These are phyloP conservation scores for Kazachstania bromeliacearum DNA, from an alignment of 805 yeast species.

Conservation along the genomic window DNA sequence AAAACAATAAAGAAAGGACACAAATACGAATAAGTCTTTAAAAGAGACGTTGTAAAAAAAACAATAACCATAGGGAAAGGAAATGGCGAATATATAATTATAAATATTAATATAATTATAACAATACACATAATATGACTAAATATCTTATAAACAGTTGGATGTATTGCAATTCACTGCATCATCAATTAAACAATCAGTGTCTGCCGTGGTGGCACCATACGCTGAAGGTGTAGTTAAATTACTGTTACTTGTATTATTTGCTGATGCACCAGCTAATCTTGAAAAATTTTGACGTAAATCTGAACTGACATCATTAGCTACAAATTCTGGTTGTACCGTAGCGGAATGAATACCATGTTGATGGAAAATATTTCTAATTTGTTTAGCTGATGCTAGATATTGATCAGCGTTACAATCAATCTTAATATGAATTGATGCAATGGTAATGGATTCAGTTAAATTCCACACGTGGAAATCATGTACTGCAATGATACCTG, in stretches of 20 bases:
- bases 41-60: too few species aligned
- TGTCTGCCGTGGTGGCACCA: constrained; percentile 28
- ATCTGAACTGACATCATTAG: constrained; percentile 26
- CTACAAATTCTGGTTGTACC: constrained; percentile 84
- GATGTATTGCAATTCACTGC: constrained; percentile 42
- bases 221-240: constrained; percentile 24
- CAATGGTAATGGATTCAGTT: constrained; percentile 77
- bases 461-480: constrained; percentile 96
- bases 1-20: not conserved
- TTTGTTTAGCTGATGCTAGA: constrained; percentile 58
- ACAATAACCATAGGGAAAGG: too few species aligned
- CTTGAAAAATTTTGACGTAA: constrained; percentile 28
- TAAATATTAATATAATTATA: too few species aligned
- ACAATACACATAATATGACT: constrained; percentile 1
- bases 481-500: constrained; percentile 76
- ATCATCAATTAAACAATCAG: constrained; percentile 43
- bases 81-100: too few species aligned
- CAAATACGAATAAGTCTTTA: not conserved
- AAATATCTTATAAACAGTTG: constrained; percentile 33
- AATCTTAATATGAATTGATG: constrained; percentile 81
- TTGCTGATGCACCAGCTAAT: constrained; percentile 12
- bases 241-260: not conserved
- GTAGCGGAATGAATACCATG: constrained; percentile 90
- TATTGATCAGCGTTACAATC: constrained; percentile 56
- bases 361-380: constrained; percentile 68